Base-by-base conservation (phyloP, 2,329 filamentous ascomycete genomes). In the Talaromyces sp. region DNA sequence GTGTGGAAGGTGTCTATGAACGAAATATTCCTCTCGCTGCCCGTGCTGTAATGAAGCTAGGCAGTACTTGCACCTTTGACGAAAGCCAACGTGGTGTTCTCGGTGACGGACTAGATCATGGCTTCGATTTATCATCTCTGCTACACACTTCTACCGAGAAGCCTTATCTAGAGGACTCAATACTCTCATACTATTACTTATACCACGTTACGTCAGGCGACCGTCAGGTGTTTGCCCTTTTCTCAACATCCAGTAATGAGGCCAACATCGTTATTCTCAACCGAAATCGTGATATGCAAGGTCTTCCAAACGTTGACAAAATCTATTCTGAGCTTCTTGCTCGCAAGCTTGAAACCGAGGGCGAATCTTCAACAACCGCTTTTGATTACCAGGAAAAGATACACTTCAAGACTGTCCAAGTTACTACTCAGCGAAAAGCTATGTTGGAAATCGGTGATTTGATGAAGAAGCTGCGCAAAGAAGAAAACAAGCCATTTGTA, bases 1-100 rank as follows among this genome's bases (percentile, higher is more conserved):
- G 92, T 73, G 91, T 99, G 1, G 95, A 99, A 76, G 96, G 96
- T 33, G 92, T 99, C 14, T 99, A 99, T 71, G 96, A 99, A 78
- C 94, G 89, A 70, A 90, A 96, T 67, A 83, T 99, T 1, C 92
- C 96, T 0, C 81, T 98, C 5, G 91, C 91, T 65, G 85, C 96
- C 55, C 86, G 94, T 47, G 95, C 94, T 4, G 85, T 99, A 34
- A 84, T 99, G 9, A 90, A 95, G 67, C 81, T 99, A 1, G 96
- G 95, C 50, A 97, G 91, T 69, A 81, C 90, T 33, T 99, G 95
- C 73, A 96, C 92, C 2, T 96, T 99, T 67, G 95, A 99, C 69
- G 90, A 96, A 69, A 88, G 83, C 60, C 93, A 97, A 68, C 86
- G 90, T 63, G 96, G 94, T 68, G 93, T 97, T 1, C 85, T 99